These are phyloP conservation scores for Volvariella volvacea DNA, from an alignment of 1,284 basidiomycete genomes.

Conservation along the genomic window DNA sequence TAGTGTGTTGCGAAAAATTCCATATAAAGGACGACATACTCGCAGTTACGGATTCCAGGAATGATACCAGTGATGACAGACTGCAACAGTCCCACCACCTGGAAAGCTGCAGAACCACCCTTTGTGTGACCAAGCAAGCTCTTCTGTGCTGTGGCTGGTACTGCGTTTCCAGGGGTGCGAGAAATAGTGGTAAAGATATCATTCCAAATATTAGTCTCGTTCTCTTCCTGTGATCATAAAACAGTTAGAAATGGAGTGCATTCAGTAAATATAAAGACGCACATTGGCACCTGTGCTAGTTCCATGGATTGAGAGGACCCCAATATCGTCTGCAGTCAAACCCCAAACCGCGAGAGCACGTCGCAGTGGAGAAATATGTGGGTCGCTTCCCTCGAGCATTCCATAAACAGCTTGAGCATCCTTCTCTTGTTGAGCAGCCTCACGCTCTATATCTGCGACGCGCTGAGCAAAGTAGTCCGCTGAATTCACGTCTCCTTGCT, in stretches of 20 bases:
- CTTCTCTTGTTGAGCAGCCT: constrained; percentile 87
- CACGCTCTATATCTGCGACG: constrained; percentile 79
- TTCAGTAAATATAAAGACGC: constrained; percentile 17
- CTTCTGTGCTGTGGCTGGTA: constrained; percentile 97
- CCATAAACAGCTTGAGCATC: constrained; percentile 87
- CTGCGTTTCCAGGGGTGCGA: constrained; percentile 89
- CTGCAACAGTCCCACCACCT: constrained; percentile 91
- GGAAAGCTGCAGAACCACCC: constrained; percentile 97
- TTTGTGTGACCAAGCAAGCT: constrained; percentile 94
- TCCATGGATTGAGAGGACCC: constrained; percentile 85
- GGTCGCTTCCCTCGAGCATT: constrained; percentile 88
- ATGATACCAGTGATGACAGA: constrained; percentile 82
- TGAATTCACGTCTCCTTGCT: constrained; percentile 46
- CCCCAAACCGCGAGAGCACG: constrained; percentile 97
- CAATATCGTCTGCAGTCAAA: constrained; percentile 87
- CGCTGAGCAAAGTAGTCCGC: constrained; percentile 70
- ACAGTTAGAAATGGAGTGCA: too few species aligned
- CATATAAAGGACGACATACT: too few species aligned
- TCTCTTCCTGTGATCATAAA: constrained; percentile 66
- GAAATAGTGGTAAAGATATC: constrained; percentile 85
- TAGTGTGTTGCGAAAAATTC: too few species aligned
- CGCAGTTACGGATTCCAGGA: constrained; percentile 96
- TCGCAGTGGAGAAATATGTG: constrained; percentile 83
- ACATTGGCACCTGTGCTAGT: constrained; percentile 95
- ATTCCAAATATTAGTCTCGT: constrained; percentile 97